Evolutionary conservation across 139 green algal genomes (phyloP), one percentile per base, ranked within the genome.

Genomic region (Eudorina sp.): DNA sequence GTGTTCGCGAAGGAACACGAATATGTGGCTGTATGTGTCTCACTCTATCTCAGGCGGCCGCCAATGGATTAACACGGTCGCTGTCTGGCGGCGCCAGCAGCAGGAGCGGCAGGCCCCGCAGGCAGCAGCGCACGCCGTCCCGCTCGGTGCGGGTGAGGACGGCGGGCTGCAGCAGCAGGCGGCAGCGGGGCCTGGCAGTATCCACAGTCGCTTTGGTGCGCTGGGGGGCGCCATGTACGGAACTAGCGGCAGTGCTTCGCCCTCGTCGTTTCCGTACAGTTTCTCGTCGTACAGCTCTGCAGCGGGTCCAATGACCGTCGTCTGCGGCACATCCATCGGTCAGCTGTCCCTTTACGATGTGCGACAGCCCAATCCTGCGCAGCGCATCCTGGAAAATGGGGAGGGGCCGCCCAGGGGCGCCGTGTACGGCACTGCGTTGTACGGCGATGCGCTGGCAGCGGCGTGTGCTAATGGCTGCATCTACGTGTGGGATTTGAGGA

Each of bases 271-370:
- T 13, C 6, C 58, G 16, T n/a, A 14, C 58, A 14, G 16, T 55
- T 55, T 13, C 11, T 21, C 11, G 11, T 55, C 48, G 48, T 9
- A 66, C 14, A 7, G 14, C 14, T 29, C 55, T 6, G n/a, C 64
- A 5, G 64, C 31, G 31, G 38, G 66, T 34, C 34, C 66, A 31
- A 75, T 58, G 16, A 36, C 53, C 2, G 77, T 72, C 29, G 77
- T 84, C 6, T 62, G 46, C 9, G 74, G 74, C 46, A 82, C 74
- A 9, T 82, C 74, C 1, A 51, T 64, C 34, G 74, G 74, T 2
- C 46, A 82, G 74, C 23, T 82, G n/a, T 82, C 46, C 29, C 29
- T 82, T 46, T 82, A 82, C 74, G 74, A 82, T n/a, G 74, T 82
- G 66, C 74, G 74, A 25, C 74, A 82, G 31, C 3, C 74, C 8